Evolutionary conservation across 2,329 filamentous ascomycete species (phyloP).

Genomic region (Cercospora sp.): DNA sequence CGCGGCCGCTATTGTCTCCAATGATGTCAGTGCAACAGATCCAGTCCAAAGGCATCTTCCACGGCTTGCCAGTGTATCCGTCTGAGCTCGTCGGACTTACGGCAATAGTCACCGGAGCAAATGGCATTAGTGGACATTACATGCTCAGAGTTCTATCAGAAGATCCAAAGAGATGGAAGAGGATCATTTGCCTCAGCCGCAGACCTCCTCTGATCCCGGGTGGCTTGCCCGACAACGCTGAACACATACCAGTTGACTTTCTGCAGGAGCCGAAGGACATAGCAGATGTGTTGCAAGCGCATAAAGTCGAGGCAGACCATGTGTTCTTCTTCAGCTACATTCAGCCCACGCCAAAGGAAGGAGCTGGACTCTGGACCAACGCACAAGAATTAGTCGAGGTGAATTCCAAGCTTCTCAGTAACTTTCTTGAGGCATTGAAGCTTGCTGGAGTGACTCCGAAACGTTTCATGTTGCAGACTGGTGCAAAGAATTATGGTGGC

Average conservation of each 20-base stretch:
- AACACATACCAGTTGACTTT: conserved; percentile 43
- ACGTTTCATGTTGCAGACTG: conserved; percentile 54
- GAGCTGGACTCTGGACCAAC: conserved; percentile 51
- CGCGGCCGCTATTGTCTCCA: background rate
- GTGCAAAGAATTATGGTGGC: conserved; percentile 54
- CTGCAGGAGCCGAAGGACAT: conserved; percentile 42
- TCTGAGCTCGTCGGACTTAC: conserved; percentile 46
- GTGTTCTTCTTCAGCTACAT: conserved; percentile 59
- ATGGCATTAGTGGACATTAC: conserved; percentile 55
- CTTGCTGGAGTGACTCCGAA: conserved; percentile 47
- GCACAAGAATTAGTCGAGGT: conserved; percentile 53
- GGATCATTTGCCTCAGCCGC: conserved; percentile 54
- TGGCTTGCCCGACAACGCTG: conserved; percentile 31
- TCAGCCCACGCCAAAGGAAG: conserved; percentile 51
- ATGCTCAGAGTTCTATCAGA: conserved; percentile 52
- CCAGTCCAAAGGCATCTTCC: conserved; percentile 49
- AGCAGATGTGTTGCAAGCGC: conserved; percentile 38
- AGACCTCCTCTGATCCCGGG: conserved; percentile 44
- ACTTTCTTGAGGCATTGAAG: conserved; percentile 51
- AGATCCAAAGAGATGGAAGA: conserved; percentile 52
- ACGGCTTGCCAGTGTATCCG: conserved; percentile 52
- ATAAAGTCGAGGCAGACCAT: conserved; percentile 44
- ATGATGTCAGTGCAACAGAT: conserved; percentile 29
- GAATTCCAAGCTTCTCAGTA: conserved; percentile 52
- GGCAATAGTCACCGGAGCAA: conserved; percentile 56